Base-by-base conservation (phyloP, 176 grass and related monocot species). In the Themeda triandra region DNA sequence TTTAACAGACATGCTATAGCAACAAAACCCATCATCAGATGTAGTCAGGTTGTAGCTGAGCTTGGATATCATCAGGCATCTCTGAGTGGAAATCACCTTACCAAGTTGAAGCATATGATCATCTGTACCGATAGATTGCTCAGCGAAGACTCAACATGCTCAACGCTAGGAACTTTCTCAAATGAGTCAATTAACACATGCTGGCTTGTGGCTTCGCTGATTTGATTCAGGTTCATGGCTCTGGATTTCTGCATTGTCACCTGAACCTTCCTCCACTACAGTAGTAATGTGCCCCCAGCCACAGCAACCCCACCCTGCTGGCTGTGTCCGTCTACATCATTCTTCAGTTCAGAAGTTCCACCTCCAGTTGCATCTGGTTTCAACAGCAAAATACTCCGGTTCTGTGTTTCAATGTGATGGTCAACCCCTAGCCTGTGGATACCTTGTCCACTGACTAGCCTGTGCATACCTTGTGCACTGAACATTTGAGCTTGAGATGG, bases 241-340 rank as follows among this genome's bases (percentile, higher is more conserved):
- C 6, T 24, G 48, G 51, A 40, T 63, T 81, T 81, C 63, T 69
- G 69, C 48, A 3, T 85, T 64, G 18, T 25, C 63, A 33, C 2
- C 69, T 70, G 78, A 17, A 49, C 70, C 63, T 81, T 89, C 18
- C 63, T 81, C 87, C 51, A 77, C 24, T 21, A 13, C 2, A 14
- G 17, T 41, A 35, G 7, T 68, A 76, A 13, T 70, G 35, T 62
- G 48, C 37, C 37, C 37, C 37, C 37, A 39, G 37, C 6, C 4
- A 39, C 37, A 39, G 37, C 37, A 39, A 39, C 37, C 37, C 6
- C 37, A 39, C 6, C 37, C 37, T 39, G 37, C 37, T 6, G 5
- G 4, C 37, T 39, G 37, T 6, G 32, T 33, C 32, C 32, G 32
- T 33, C 37, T 39, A 4, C 37, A 39, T 39, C 37, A 39, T 39